phyloP scores from a whole-genome alignment of 352 stramenopile genomes.

The Pythium pyrilobum region DNA sequence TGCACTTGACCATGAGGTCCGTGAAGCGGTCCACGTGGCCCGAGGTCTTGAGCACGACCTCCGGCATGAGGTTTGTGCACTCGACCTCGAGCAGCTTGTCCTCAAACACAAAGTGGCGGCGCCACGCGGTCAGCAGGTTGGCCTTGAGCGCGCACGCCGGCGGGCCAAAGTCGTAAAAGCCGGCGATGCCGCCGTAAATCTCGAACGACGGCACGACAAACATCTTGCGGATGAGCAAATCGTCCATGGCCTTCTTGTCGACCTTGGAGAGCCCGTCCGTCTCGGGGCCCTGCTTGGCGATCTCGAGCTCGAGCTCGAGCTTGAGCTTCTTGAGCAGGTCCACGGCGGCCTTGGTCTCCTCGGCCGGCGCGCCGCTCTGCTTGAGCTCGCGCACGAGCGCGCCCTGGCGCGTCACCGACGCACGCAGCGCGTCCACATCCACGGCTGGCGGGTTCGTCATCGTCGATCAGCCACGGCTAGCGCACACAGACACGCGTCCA shows the following conservation, averaged over 20 bases:
- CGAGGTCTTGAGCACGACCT: slow-evolving; percentile 97
- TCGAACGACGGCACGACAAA: slow-evolving; percentile 99
- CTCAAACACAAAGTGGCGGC: slow-evolving; percentile 97
- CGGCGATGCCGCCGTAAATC: slow-evolving; percentile 98
- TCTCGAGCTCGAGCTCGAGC: slow-evolving; percentile 75
- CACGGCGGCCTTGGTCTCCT: slow-evolving; percentile 89
- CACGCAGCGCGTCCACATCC: slow-evolving; percentile 92
- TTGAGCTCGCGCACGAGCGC: slow-evolving; percentile 95
- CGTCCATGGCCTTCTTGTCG: slow-evolving; percentile 94
- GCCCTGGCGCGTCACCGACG: slow-evolving; percentile 94
- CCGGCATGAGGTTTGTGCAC: slow-evolving; percentile 97
- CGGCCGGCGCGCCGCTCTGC: slow-evolving; percentile 88
- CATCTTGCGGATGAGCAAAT: slow-evolving; percentile 98
- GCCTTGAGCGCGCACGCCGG: slow-evolving; percentile 94
- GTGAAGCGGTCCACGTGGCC: slow-evolving; percentile 99
- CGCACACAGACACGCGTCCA: no score
- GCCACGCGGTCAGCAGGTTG: slow-evolving; percentile 96
- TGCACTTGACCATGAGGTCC: slow-evolving; percentile 99
- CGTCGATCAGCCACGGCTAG: no score
- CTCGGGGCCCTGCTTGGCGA: slow-evolving; percentile 63
- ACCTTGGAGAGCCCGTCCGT: slow-evolving; percentile 58
- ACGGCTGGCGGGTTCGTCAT: slow-evolving; percentile 32
- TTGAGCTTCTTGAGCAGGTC: slow-evolving; percentile 94
- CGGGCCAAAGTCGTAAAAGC: slow-evolving; percentile 98
- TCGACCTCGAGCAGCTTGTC: slow-evolving; percentile 99